Conservation (phyloP, 306 rosid species). For the Cucurbita ficifolia region DNA sequence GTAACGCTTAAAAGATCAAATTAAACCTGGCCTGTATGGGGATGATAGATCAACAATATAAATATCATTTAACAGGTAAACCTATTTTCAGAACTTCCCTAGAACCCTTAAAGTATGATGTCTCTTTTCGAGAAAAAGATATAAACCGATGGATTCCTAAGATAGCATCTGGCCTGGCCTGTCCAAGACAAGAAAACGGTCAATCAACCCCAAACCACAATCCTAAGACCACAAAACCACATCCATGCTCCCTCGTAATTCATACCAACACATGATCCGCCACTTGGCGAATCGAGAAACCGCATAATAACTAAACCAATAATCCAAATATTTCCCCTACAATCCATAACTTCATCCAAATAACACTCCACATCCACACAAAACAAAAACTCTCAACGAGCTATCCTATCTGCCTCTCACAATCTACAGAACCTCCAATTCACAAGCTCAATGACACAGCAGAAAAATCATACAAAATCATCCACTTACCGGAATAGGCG, state of each 20-base stretch:
- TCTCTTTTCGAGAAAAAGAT: not conserved
- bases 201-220: not conserved
- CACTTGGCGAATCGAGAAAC: not conserved
- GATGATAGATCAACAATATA: not conserved
- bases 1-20: not conserved
- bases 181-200: not conserved
- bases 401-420: not conserved
- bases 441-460: not conserved
- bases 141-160: not conserved
- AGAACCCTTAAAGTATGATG: not conserved
- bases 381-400: not conserved
- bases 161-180: not conserved
- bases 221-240: not conserved
- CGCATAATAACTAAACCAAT: not conserved
- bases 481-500: slow-evolving; percentile 55
- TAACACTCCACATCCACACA: not conserved
- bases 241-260: not conserved
- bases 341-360: not conserved
- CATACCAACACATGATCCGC: not conserved
- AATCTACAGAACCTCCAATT: slow-evolving; percentile 3
- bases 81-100: no score
- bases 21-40: not conserved
- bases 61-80: not conserved
- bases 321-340: not conserved
- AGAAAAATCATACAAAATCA: not conserved